Conservation (phyloP, 1,139 yeast genomes). For the Saccharomyces hybrid region DNA sequence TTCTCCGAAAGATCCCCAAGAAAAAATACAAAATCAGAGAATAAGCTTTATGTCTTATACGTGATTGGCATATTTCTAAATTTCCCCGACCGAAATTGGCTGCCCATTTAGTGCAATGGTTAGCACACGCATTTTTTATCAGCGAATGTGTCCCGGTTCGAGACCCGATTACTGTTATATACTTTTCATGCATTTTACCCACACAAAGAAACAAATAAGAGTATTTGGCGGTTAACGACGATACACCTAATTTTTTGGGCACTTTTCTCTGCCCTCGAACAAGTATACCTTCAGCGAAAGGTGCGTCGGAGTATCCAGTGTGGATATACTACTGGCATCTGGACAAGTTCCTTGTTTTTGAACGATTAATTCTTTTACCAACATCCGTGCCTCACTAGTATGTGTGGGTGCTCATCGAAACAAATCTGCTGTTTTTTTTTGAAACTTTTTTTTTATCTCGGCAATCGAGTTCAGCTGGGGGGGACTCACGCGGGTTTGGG, state of each 20-base stretch:
- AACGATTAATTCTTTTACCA: neutral
- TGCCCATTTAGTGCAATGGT: slow-evolving; percentile 37
- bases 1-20: neutral
- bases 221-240: neutral
- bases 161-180: slow-evolving; percentile 24
- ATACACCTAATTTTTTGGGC: neutral
- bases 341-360: neutral
- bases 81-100: slow-evolving; percentile 1
- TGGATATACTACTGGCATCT: neutral
- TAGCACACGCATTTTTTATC: slow-evolving; percentile 31
- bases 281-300: neutral
- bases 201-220: neutral
- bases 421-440: neutral
- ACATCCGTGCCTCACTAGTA: neutral
- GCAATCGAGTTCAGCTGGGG: neutral
- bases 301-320: neutral
- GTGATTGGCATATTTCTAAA: neutral
- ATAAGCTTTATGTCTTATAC: neutral
- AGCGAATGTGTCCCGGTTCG: slow-evolving; percentile 35
- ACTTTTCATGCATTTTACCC: neutral
- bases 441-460: neutral
- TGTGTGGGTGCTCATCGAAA: neutral
- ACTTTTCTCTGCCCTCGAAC: neutral
- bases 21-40: neutral
- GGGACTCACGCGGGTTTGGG: neutral